Conservation (phyloP, 139 green algal species). For the Marvania coccoides region DNA sequence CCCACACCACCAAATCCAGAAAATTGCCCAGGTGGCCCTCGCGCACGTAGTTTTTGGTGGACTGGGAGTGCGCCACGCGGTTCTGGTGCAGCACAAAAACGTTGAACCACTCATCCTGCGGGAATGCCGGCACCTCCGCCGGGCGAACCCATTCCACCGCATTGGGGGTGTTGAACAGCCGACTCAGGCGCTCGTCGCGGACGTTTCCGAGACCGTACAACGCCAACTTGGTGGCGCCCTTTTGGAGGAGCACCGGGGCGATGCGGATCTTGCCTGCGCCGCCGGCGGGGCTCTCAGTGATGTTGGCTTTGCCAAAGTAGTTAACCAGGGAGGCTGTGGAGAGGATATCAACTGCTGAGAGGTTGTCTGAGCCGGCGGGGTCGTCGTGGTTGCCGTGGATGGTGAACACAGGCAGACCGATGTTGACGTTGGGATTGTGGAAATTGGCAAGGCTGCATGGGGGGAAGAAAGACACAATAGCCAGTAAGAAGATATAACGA, state of each 20-base stretch:
- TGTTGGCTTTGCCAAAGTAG: slow-evolving; percentile 93
- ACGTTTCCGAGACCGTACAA: slow-evolving; percentile 95
- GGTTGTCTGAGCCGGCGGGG: slow-evolving; percentile 76
- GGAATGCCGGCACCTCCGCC: slow-evolving; percentile 1
- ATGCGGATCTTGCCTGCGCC: slow-evolving; percentile 35
- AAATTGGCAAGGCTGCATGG: slow-evolving; percentile 75
- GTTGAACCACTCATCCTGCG: slow-evolving; percentile 80
- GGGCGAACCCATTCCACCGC: slow-evolving; percentile 58
- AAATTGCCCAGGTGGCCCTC: slow-evolving; percentile 77
- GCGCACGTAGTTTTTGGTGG: slow-evolving; percentile 73
- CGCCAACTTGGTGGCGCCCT: slow-evolving; percentile 80
- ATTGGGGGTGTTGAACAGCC: slow-evolving; percentile 76
- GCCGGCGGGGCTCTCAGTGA: slow-evolving; percentile 12
- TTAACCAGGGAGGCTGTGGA: slow-evolving; percentile 81
- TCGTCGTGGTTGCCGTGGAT: slow-evolving; percentile 99
- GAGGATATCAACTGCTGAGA: slow-evolving; percentile 92
- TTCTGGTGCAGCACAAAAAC: slow-evolving; percentile 97
- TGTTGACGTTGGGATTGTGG: slow-evolving; percentile 82
- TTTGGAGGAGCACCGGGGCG: slow-evolving; percentile 63
- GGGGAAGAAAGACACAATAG: not conserved
- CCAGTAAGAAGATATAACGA: not conserved
- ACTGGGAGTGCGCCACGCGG: slow-evolving; percentile 51
- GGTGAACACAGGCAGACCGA: slow-evolving; percentile 93
- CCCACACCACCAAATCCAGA: slow-evolving; percentile 95
- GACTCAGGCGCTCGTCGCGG: slow-evolving; percentile 84